Conservation (phyloP, 768 basidiomycete genomes). For the Pleurotus giganteus region DNA sequence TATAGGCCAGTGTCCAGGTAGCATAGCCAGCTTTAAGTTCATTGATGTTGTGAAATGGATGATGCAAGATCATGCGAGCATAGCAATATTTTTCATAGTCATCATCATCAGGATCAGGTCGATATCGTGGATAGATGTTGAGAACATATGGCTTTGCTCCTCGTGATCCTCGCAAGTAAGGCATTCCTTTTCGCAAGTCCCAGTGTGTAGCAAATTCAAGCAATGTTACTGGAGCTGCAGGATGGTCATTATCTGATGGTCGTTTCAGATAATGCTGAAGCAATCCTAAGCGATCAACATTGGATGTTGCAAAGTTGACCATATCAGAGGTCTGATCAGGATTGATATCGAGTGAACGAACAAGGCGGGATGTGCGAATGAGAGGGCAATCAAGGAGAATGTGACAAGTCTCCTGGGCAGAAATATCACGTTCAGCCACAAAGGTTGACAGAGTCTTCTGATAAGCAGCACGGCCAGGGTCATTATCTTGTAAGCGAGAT, state of each 20-base stretch:
- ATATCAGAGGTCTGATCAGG: constrained; percentile 9
- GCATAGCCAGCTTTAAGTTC: not conserved
- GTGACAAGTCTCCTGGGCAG: constrained; percentile 21
- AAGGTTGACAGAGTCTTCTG: constrained; percentile 22
- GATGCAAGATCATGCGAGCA: constrained; percentile 16
- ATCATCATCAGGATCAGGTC: constrained; percentile 16
- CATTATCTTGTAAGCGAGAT: constrained; percentile 1
- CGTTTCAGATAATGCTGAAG: constrained; percentile 14
- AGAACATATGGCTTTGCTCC: not conserved
- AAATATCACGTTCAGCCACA: constrained; percentile 19
- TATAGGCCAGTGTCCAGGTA: not conserved
- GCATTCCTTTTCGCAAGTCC: not conserved
- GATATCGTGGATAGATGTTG: constrained; percentile 14
- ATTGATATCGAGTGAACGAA: constrained; percentile 15
- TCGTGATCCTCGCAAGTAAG: not conserved
- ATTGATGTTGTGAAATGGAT: constrained; percentile 13
- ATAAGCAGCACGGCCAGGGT: constrained; percentile 18
- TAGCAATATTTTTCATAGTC: constrained; percentile 17
- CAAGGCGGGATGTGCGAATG: constrained; percentile 11
- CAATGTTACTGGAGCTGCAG: constrained; percentile 7
- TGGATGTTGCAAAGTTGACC: not conserved
- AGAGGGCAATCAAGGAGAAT: constrained; percentile 20
- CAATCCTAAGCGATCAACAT: constrained; percentile 10
- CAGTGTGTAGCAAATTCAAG: constrained; percentile 5
- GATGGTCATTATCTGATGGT: not conserved